phyloP scores from a whole-genome alignment of 306 rosid genomes.

The Inga leiocalycina region DNA sequence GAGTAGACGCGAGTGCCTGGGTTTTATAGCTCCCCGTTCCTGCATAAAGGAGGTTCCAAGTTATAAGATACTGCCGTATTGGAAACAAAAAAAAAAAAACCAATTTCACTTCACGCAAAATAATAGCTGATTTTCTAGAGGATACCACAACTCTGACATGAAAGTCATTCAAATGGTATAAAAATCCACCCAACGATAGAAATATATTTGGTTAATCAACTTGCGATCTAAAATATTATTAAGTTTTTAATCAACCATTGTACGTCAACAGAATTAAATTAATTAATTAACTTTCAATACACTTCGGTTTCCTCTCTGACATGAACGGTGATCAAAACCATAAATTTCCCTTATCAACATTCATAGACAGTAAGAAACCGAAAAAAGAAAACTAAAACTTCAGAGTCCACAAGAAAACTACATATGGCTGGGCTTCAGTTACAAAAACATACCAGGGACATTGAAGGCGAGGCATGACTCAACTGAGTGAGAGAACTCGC shows the following conservation, averaged over 20 bases:
- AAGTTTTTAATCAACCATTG: slow-evolving; percentile 30
- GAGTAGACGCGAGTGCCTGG: slow-evolving; percentile 82
- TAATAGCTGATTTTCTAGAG: too few species aligned
- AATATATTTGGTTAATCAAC: background rate
- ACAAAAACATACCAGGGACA: slow-evolving; percentile 54
- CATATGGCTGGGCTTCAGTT: background rate
- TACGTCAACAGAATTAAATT: slow-evolving; percentile 13
- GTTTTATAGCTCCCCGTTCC: slow-evolving; percentile 78
- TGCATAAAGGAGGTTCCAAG: slow-evolving; percentile 39
- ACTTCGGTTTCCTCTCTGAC: background rate
- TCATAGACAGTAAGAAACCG: background rate
- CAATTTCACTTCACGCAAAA: too few species aligned
- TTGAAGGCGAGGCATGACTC: slow-evolving; percentile 59
- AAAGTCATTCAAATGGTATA: too few species aligned
- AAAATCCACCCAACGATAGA: background rate
- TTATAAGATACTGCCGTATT: slow-evolving; percentile 17
- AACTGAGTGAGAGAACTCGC: slow-evolving; percentile 52
- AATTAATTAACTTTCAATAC: background rate
- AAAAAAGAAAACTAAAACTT: background rate
- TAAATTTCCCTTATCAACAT: slow-evolving; percentile 11
- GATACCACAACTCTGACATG: too few species aligned
- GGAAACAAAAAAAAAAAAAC: background rate
- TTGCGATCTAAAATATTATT: slow-evolving; percentile 24
- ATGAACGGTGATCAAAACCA: slow-evolving; percentile 10
- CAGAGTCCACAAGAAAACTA: background rate